Base-by-base conservation (phyloP, 108 stramenopile species). In the Cyclotella kingstonii region DNA sequence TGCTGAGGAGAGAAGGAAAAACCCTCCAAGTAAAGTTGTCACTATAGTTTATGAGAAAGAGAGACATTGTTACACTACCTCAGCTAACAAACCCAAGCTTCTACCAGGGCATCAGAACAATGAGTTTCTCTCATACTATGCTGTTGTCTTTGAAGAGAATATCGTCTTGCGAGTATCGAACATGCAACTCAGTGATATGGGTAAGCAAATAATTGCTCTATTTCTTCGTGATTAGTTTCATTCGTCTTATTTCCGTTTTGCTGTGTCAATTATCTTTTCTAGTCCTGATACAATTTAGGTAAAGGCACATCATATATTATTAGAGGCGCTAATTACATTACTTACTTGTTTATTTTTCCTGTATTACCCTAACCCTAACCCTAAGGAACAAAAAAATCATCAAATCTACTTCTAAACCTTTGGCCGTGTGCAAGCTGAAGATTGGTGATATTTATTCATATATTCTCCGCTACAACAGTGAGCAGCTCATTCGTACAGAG, bases 1-100 rank as follows among this genome's bases (percentile, higher is more conserved):
- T 38, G 70, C 70, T 11, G 63, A 71, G 31, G 63, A 64, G 23
- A 45, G 54, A 28, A 54, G 70, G 34, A 47, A 48, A 15, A 28
- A 57, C 29, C 70, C 70, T 21, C 63, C 54, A n/a, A 31, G 54
- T 4, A 64, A 65, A 57, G 14, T 55, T 43, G 63, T 71, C n/a
- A 71, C 63, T 22, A 30, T 64, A 19, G 30, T 56, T 21, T 18
- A 57, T 35, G 29, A 48, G 27, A 71, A 65, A 48, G 70, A 71
- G 0, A 64, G 65, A 4, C 39, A 21, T 19, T 30, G 44, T 11
- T 39, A 50, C 36, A 18, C 43, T 12, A 54, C 63, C 4, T 2
- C 14, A 18, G 33, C 70, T 21, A 38, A 22, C 5, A 47, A 22
- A 48, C 70, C 70, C 2, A 71, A 71, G 47, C 54, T 71, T 4